Evolutionary conservation across 1,284 basidiomycete species (phyloP).

Genomic region (Cerioporus squamosus): DNA sequence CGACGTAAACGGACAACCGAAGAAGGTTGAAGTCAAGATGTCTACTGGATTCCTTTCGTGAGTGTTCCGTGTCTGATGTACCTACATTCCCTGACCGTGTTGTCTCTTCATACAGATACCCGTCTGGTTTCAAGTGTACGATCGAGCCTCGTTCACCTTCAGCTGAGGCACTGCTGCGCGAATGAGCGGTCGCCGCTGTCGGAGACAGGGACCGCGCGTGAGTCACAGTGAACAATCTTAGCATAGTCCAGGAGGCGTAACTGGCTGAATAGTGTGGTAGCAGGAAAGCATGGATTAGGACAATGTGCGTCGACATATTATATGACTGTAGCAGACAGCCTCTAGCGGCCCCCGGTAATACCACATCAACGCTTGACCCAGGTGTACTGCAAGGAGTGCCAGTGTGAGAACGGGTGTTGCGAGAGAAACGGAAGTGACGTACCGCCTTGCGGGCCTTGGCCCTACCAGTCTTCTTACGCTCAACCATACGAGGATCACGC

Average conservation of each 20-base stretch:
- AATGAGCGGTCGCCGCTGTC: background rate
- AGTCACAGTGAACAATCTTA: too few relatives aligned
- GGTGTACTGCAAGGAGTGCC: slow-evolving; percentile 59
- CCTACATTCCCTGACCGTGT: background rate
- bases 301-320: slow-evolving; percentile 13
- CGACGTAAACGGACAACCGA: slow-evolving; percentile 8
- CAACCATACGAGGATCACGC: slow-evolving; percentile 96
- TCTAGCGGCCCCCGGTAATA: background rate
- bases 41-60: slow-evolving; percentile 18
- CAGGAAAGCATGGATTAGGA: slow-evolving; percentile 15
- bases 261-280: background rate
- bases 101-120: slow-evolving; percentile 1
- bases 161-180: slow-evolving; percentile 1
- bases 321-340: slow-evolving; percentile 14
- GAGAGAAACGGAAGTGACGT: slow-evolving; percentile 39
- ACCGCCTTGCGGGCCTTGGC: slow-evolving; percentile 93
- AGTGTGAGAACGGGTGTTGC: background rate
- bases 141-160: slow-evolving; percentile 6
- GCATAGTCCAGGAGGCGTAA: too few relatives aligned
- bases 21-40: slow-evolving; percentile 3
- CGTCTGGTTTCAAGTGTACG: slow-evolving; percentile 6
- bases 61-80: background rate
- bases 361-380: slow-evolving; percentile 91
- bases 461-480: slow-evolving; percentile 94
- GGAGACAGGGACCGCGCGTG: too few relatives aligned